These are phyloP conservation scores for Xylaria intraflava DNA, from an alignment of 495 filamentous ascomycete genomes.

Conservation along the genomic window DNA sequence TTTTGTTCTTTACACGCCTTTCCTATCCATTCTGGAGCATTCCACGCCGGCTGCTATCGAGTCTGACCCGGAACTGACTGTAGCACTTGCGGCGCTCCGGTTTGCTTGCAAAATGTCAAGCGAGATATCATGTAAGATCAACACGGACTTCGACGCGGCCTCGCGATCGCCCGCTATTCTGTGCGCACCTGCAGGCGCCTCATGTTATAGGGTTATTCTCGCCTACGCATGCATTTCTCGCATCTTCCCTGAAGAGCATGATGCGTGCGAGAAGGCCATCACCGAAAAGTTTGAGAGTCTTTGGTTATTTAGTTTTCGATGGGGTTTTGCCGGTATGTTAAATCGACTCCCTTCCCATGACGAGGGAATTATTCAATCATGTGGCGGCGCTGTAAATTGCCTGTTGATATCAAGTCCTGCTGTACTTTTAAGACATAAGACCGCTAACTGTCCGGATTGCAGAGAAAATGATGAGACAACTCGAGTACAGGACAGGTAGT, in stretches of 20 bases:
- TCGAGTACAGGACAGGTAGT: constrained; percentile 21
- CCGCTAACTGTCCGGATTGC: neutral
- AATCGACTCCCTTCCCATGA: neutral
- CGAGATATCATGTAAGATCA: constrained; percentile 28
- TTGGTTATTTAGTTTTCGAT: constrained; percentile 24
- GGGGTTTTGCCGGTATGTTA: constrained; percentile 28
- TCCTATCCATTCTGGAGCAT: constrained; percentile 2
- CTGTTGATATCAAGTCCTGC: neutral
- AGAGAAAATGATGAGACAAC: constrained; percentile 28
- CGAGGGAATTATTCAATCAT: too few species aligned
- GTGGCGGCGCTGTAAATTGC: neutral
- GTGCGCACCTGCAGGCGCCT: constrained; percentile 26
- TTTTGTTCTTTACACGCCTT: constrained; percentile 12
- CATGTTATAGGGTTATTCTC: constrained; percentile 22
- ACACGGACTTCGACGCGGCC: constrained; percentile 17
- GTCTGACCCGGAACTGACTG: constrained; percentile 15
- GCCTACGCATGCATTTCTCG: constrained; percentile 16
- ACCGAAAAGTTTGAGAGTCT: constrained; percentile 30
- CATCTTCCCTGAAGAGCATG: constrained; percentile 21
- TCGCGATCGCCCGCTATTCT: constrained; percentile 18
- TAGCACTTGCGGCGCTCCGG: constrained; percentile 21
- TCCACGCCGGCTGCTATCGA: constrained; percentile 2
- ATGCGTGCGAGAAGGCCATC: constrained; percentile 18
- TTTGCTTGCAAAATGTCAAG: constrained; percentile 31
- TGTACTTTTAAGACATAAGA: neutral